These are phyloP conservation scores for Lavandula angustifolia DNA, from an alignment of 257 asterid species.

Conservation along the genomic window DNA sequence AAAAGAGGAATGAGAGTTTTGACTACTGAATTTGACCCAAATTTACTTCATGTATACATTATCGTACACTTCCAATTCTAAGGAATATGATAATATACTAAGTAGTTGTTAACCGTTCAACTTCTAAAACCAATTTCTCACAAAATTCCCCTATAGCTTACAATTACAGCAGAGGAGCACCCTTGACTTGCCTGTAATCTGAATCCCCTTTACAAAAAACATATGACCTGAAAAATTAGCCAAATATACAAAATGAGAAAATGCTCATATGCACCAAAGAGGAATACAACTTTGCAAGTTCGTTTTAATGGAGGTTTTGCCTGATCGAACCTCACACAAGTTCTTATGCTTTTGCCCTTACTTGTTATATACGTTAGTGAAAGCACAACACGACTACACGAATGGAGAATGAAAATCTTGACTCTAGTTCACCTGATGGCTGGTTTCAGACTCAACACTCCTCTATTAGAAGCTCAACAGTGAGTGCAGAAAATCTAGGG, in stretches of 20 bases:
- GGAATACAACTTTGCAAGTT: neutral
- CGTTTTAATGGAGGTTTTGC: neutral
- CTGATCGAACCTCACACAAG: neutral
- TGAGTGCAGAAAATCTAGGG: neutral
- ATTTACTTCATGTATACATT: too few relatives aligned
- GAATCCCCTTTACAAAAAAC: neutral
- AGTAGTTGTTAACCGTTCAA: too few relatives aligned
- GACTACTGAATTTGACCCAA: neutral
- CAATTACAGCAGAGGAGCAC: neutral
- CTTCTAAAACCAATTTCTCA: neutral
- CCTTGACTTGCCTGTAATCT: neutral
- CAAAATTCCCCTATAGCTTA: neutral
- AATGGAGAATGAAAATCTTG: constrained; percentile 5
- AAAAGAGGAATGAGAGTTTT: too few relatives aligned
- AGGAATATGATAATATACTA: too few relatives aligned
- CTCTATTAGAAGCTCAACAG: neutral
- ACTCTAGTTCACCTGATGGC: constrained; percentile 23
- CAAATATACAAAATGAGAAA: neutral
- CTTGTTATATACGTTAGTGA: neutral
- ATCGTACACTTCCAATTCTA: too few relatives aligned
- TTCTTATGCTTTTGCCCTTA: neutral
- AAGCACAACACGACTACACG: constrained; percentile 1
- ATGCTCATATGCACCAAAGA: neutral
- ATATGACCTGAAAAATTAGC: neutral
- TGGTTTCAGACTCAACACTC: constrained; percentile 6